A percentile compares a stretch with the other conserved stretches of the same genome.
Conservation (phyloP, 495 filamentous ascomycete species). For the Lentithecium fluviatile region DNA sequence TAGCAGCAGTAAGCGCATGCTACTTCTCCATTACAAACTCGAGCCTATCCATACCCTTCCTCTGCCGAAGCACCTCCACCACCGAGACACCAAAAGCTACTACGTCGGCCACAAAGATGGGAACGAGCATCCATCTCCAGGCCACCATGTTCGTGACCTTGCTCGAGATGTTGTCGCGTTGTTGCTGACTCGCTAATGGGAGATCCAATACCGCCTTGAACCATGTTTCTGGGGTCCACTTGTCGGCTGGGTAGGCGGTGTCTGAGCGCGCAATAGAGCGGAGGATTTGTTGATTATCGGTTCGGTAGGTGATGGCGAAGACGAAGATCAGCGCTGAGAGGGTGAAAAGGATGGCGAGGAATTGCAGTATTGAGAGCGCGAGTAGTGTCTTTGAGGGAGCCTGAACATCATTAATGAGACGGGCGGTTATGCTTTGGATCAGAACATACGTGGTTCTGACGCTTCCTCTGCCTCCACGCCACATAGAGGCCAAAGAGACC, state of each 20-base stretch:
- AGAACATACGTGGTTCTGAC: slow-evolving; percentile 16
- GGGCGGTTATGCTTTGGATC: background rate
- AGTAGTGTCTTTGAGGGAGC: slow-evolving; percentile 47
- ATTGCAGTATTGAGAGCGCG: slow-evolving; percentile 37
- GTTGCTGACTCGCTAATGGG: slow-evolving; percentile 40
- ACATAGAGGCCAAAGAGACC: slow-evolving; percentile 50
- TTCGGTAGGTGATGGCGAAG: slow-evolving; percentile 43
- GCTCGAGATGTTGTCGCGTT: slow-evolving; percentile 43
- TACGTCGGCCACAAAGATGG: slow-evolving; percentile 47
- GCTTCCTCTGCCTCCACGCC: slow-evolving; percentile 42
- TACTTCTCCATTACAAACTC: slow-evolving; percentile 15
- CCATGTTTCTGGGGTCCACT: slow-evolving; percentile 60
- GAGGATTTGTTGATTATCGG: slow-evolving; percentile 48
- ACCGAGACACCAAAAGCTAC: slow-evolving; percentile 39
- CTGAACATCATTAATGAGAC: slow-evolving; percentile 16
- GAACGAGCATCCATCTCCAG: slow-evolving; percentile 57
- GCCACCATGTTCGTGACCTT: slow-evolving; percentile 50
- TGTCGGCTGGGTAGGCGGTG: slow-evolving; percentile 46
- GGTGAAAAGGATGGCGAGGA: slow-evolving; percentile 50
- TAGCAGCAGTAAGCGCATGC: slow-evolving; percentile 18
- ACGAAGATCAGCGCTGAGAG: slow-evolving; percentile 48
- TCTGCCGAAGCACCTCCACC: slow-evolving; percentile 16
- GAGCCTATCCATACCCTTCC: slow-evolving; percentile 16
- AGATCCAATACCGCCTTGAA: slow-evolving; percentile 51
- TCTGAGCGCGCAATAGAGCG: slow-evolving; percentile 35